phyloP scores from a whole-genome alignment of 2,329 filamentous ascomycete genomes.

The Coniochaeta ligniaria region DNA sequence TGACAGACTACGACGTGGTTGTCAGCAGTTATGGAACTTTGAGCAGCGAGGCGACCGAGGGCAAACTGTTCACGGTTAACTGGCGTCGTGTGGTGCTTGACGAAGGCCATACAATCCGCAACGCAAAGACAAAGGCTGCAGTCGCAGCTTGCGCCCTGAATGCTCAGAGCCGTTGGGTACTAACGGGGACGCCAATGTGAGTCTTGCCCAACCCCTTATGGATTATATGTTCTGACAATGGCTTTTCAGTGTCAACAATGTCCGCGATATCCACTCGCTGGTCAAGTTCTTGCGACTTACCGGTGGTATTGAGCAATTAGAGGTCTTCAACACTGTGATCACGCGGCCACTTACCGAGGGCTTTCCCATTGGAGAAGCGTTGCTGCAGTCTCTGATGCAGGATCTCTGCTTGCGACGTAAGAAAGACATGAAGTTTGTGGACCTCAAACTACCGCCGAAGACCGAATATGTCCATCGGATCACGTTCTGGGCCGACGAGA shows the following conservation, averaged over 20 bases:
- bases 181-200: slow-evolving; percentile 70
- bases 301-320: slow-evolving; percentile 65
- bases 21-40: slow-evolving; percentile 81
- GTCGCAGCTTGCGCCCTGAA: slow-evolving; percentile 59
- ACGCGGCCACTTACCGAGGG: slow-evolving; percentile 58
- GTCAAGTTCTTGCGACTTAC: slow-evolving; percentile 70
- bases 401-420: slow-evolving; percentile 72
- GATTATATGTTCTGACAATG: background rate
- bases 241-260: slow-evolving; percentile 54
- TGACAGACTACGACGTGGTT: slow-evolving; percentile 65
- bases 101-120: slow-evolving; percentile 78
- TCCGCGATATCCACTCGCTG: slow-evolving; percentile 75
- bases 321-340: slow-evolving; percentile 67
- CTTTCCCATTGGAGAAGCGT: slow-evolving; percentile 47
- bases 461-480: slow-evolving; percentile 73
- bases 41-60: slow-evolving; percentile 48
- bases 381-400: slow-evolving; percentile 73
- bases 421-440: slow-evolving; percentile 85
- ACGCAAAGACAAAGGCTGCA: slow-evolving; percentile 65
- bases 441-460: slow-evolving; percentile 69
- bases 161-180: slow-evolving; percentile 69
- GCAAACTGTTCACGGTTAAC: slow-evolving; percentile 38
- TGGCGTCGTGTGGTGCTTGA: slow-evolving; percentile 80
- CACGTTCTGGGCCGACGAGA: slow-evolving; percentile 65
- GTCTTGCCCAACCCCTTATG: background rate